These are phyloP conservation scores for Sisymbrium altissimum DNA, from an alignment of 345 rosid genomes.

Conservation along the genomic window DNA sequence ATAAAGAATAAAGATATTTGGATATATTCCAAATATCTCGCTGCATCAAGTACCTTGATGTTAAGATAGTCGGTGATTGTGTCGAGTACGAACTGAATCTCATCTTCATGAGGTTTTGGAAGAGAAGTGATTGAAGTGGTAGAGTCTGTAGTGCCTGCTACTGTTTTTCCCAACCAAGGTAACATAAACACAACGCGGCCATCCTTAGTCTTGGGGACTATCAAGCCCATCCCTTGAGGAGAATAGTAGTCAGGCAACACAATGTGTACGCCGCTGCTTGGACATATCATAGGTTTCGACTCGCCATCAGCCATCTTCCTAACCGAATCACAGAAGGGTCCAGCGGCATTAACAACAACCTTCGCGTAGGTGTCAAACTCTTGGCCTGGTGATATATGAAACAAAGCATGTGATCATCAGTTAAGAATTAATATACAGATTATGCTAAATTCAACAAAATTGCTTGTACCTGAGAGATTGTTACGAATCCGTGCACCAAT, in stretches of 20 bases:
- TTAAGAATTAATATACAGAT: neutral
- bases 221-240: constrained; percentile 99
- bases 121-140: constrained; percentile 67
- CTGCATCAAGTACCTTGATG: constrained; percentile 84
- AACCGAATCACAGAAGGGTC: constrained; percentile 89
- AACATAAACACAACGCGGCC: constrained; percentile 96
- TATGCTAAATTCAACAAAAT: neutral
- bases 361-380: constrained; percentile 86
- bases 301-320: constrained; percentile 75
- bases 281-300: constrained; percentile 70
- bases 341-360: constrained; percentile 91
- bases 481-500: constrained; percentile 82
- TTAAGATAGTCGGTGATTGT: constrained; percentile 86
- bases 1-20: too few species aligned
- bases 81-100: constrained; percentile 93
- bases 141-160: constrained; percentile 98
- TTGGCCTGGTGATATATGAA: constrained; percentile 42
- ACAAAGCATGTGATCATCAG: constrained; percentile 3
- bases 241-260: constrained; percentile 97
- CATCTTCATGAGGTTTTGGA: constrained; percentile 96
- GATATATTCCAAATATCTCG: too few species aligned
- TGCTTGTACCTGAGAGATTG: constrained; percentile 63
- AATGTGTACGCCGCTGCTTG: constrained; percentile 96
- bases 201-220: constrained; percentile 98
- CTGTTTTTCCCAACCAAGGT: constrained; percentile 97